Evolutionary conservation across 371 early-diverging fungal species (phyloP), one percentile per base, ranked within the genome.

Genomic region (Rhizopus delemar): DNA sequence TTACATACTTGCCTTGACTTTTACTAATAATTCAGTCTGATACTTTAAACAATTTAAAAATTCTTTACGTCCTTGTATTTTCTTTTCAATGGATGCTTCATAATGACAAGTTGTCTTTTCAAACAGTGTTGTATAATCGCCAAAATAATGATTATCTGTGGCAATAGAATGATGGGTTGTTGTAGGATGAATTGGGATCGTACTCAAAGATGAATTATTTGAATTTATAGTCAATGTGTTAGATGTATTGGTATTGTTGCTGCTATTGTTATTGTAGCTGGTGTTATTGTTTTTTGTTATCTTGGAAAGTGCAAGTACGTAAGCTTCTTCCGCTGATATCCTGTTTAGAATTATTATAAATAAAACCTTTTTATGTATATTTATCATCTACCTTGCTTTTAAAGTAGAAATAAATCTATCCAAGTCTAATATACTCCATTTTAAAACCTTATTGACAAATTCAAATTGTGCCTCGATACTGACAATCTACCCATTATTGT

Each of bases 351-450:
- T 13, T 43, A 15, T 11, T 43, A 43, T 1, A 13, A 15, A 13
- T 6, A 36, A 36, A 41, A 28, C 41, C 13, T 31, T 3, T 16
- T 13, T 49, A 5, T 48, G 7, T 32, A 2, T 36, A 9, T 41
- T 4, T 41, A 5, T 2, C 3, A 31, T 15, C 15, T 73, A 79
- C 80, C 80, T 72, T 35, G 69, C 65, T 46, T 62, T 71, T 29
- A 79, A 46, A 5, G 76, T 56, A 22, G n/a, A 46, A 22, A 69
- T 72, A 43, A 79, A 74, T 9, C 66, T 66, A 3, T 79, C 77
- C n/a, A 76, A 61, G 31, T 79, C 80, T 5, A 54, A 32, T 22
- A 79, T 74, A 36, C 64, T 76, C 76, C 76, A 76, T 57, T 76
- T 75, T 31, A 74, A 56, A 11, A 76, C 66, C 46, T 67, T 64